Percentiles rank a stretch among this genome's conserved stretches.
Conservation (phyloP, 2,329 filamentous ascomycete species). For the Apiospora malaysiana region DNA sequence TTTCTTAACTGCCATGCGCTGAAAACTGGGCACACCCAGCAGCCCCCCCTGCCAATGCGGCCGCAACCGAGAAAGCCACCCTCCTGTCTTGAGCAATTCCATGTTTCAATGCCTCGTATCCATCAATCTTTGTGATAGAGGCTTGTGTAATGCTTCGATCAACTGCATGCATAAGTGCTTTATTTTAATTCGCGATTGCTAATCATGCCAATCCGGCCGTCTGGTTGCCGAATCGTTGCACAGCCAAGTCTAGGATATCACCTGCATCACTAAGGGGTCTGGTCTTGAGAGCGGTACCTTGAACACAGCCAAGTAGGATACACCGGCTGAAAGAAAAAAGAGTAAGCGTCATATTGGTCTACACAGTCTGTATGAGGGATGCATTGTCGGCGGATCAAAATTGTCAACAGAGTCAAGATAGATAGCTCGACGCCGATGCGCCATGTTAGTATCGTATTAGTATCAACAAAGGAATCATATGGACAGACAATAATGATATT, state of each 20-base stretch:
- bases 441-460: no score
- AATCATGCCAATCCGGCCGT: neutral
- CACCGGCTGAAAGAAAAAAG: no score
- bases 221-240: neutral
- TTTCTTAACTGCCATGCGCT: neutral
- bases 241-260: neutral
- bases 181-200: neutral
- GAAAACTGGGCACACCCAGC: neutral
- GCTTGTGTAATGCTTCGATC: neutral
- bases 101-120: neutral
- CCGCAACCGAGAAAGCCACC: no score
- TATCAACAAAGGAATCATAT: no score
- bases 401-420: no score
- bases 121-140: no score
- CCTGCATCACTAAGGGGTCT: neutral
- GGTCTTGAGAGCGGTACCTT: neutral
- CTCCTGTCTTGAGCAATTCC: neutral
- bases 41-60: neutral
- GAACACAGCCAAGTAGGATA: no score
- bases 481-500: no score
- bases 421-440: neutral
- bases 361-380: no score
- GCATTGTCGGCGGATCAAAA: no score
- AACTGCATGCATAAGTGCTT: neutral
- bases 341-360: neutral